Evolutionary conservation across 2,329 filamentous ascomycete species (phyloP), one percentile per base, ranked within the genome.

Genomic region (Nemania sp.): DNA sequence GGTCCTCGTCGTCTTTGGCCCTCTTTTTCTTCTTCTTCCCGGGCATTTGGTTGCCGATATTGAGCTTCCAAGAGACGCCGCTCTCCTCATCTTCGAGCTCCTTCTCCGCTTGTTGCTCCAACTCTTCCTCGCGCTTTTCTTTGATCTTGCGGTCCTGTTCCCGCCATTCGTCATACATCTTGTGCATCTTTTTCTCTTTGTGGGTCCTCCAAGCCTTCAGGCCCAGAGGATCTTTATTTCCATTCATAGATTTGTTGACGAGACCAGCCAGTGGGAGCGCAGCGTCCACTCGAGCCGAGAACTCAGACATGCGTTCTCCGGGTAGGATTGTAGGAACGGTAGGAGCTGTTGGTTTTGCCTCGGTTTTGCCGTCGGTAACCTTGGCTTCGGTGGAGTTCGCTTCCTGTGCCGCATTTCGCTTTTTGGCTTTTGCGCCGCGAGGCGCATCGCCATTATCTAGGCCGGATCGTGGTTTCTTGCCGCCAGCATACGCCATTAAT

Each of bases 161-260:
- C 48, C 81, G 77, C 80, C 89, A 91, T 62, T 93, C 89, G 39
- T 88, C 86, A 68, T 92, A 90, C 60, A 90, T 80, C 66, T 89
- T 89, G 64, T 86, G 85, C 77, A 97, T 86, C 61, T 88, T 86
- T 69, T 85, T 88, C 74, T 97, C 92, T 66, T 92, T 94, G 70
- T 86, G 88, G 5, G 92, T 97, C 46, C 83, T 80, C 59, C 83
- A 80, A 15, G 86, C 80, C 67, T 90, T 88, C 7, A 87, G 66
- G 0, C 88, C 84, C 28, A 82, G 72, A 6, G 84, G 80, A 55
- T 87, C 86, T 60, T 83, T 86, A 47, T 82, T 84, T 34, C 78
- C 75, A 61, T 79, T 84, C 7, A 79, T 72, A 0, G 79, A 81
- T 65, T 86, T 88, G 60, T 79, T 84, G 51, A 83, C 77, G 7